Base-by-base conservation (phyloP, 352 stramenopile genomes). In the Phytophthora citrophthora region DNA sequence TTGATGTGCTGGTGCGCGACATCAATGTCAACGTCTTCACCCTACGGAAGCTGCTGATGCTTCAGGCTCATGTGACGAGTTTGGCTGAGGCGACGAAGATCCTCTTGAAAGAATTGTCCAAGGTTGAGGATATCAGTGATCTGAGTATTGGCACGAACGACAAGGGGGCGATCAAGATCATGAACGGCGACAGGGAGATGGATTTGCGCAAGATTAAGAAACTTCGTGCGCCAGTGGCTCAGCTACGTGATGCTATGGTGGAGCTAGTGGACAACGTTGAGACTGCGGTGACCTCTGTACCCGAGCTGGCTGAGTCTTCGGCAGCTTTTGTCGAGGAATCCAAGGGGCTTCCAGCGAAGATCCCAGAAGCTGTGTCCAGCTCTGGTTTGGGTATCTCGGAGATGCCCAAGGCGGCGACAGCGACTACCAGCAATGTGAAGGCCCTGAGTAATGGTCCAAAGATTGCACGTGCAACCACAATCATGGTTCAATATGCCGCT, bases 401-500 rank as follows among this genome's bases (percentile, higher is more conserved):
- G n/a, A 70, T 81, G 29, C 75, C 75, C n/a, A 81, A 79, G 63
- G 68, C 75, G 15, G 61, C 63, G 10, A 59, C 45, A 18, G 39
- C 73, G 11, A 85, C 77, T 29, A 60, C 41, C 29, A 63, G 54
- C 24, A 88, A 88, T 27, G 65, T 74, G 47, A 85, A 85, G 57
- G 60, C 76, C 8, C 59, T 88, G 12, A 54, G 71, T 36, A 82
- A 80, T 40, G 76, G 72, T 0, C 79, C 79, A 1, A 81, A 84
- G 48, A 79, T 88, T 36, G 74, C 70, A 31, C 66, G 64, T 10
- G 74, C 72, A 24, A 88, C 76, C 20, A 69, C 65, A 13, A 26
- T 44, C n/a, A 88, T 88, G 76, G 66, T 88, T n/a, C 57, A 81
- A 53, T 88, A 86, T 49, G 74, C 76, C 1, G 74, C 47, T 16